phyloP scores from a whole-genome alignment of 1,284 basidiomycete genomes.

The Anthracocystis panici-leucophaei region DNA sequence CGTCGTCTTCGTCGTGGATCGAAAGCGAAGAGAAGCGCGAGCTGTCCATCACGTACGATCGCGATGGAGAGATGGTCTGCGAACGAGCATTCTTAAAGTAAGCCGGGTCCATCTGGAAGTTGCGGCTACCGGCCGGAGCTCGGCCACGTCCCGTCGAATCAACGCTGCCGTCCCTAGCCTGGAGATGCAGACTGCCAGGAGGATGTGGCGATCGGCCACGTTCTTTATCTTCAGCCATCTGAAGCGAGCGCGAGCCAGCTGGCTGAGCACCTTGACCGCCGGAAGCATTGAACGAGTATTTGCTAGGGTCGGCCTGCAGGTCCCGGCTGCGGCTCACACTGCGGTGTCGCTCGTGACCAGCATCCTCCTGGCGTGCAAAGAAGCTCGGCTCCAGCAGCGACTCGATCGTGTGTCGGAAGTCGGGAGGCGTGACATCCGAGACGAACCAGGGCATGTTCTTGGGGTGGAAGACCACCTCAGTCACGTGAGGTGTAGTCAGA shows the following conservation, averaged over 20 bases:
- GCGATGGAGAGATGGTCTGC: slow-evolving; percentile 57
- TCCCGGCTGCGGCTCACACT: slow-evolving; percentile 45
- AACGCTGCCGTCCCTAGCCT: slow-evolving; percentile 55
- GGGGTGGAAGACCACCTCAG: slow-evolving; percentile 66
- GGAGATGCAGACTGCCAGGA: slow-evolving; percentile 40
- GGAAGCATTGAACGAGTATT: slow-evolving; percentile 42
- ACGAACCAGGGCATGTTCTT: slow-evolving; percentile 70
- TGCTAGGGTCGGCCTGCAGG: slow-evolving; percentile 44
- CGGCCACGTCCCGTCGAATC: slow-evolving; percentile 47
- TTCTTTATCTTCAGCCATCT: slow-evolving; percentile 43
- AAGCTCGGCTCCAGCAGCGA: slow-evolving; percentile 73
- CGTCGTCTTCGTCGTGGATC: slow-evolving; percentile 50
- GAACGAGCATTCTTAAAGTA: slow-evolving; percentile 60
- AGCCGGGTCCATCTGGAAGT: slow-evolving; percentile 60
- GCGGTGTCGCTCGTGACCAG: slow-evolving; percentile 44
- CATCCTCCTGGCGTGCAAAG: slow-evolving; percentile 70
- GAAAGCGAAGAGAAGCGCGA: slow-evolving; percentile 53
- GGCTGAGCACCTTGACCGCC: slow-evolving; percentile 21
- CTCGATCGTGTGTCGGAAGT: slow-evolving; percentile 70
- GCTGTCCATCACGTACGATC: slow-evolving; percentile 62
- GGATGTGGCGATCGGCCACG: slow-evolving; percentile 51
- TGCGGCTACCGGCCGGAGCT: slow-evolving; percentile 43
- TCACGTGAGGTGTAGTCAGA: slow-evolving; percentile 57
- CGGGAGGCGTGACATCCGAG: slow-evolving; percentile 63
- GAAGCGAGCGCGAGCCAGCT: slow-evolving; percentile 41